These are phyloP conservation scores for Gloeostereum incarnatum DNA, from an alignment of 768 basidiomycete species.

Conservation along the genomic window DNA sequence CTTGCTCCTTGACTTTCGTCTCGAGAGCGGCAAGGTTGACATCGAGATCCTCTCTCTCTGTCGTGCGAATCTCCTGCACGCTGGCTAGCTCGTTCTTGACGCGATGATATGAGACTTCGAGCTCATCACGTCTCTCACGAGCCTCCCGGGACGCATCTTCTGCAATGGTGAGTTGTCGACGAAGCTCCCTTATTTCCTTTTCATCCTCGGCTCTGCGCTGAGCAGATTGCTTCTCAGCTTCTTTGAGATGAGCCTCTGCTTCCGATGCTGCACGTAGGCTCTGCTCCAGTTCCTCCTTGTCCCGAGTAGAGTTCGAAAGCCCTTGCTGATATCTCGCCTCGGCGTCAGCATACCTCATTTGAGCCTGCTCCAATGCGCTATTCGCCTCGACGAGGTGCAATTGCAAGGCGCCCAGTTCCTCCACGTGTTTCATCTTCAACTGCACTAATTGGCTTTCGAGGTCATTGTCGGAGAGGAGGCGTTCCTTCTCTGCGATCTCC, in stretches of 20 bases:
- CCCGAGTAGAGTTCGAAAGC: slow-evolving; percentile 19
- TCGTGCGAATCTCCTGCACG: slow-evolving; percentile 3
- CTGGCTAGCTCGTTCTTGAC: slow-evolving; percentile 9
- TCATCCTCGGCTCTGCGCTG: slow-evolving; percentile 9
- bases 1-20: slow-evolving; percentile 10
- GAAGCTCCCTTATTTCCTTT: slow-evolving; percentile 12
- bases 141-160: slow-evolving; percentile 12
- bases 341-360: slow-evolving; percentile 20
- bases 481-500: slow-evolving; percentile 13
- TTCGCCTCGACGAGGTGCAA: slow-evolving; percentile 24
- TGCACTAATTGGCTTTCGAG: slow-evolving; percentile 17
- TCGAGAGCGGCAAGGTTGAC: slow-evolving; percentile 12
- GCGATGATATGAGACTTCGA: slow-evolving; percentile 16
- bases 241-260: slow-evolving; percentile 11
- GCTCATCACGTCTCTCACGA: slow-evolving; percentile 8
- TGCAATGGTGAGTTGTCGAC: slow-evolving; percentile 15
- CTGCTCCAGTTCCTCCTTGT: slow-evolving; percentile 20
- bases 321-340: slow-evolving; percentile 22
- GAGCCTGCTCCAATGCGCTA: slow-evolving; percentile 24
- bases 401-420: slow-evolving; percentile 26
- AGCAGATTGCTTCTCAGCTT: slow-evolving; percentile 8
- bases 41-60: slow-evolving; percentile 10
- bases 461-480: slow-evolving; percentile 5
- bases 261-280: slow-evolving; percentile 11
- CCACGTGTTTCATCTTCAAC: slow-evolving; percentile 24